Conservation (phyloP, 2,329 filamentous ascomycete genomes). For the Teratosphaeria nubilosa region DNA sequence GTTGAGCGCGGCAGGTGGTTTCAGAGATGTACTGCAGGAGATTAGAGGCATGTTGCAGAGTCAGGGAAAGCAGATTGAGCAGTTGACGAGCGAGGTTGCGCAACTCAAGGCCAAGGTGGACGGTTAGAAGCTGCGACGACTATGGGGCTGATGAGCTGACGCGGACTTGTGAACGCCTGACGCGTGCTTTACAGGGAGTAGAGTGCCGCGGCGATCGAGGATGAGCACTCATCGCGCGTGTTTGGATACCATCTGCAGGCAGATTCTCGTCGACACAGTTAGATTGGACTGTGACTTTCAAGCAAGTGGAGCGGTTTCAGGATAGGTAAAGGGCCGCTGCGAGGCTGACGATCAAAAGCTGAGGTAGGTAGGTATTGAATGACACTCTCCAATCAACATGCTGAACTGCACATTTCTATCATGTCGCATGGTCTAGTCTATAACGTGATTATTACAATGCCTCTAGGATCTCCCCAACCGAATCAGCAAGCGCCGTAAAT, state of each 20-base stretch:
- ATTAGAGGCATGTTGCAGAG: constrained; percentile 69
- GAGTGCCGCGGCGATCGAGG: background rate
- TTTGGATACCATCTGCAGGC: background rate
- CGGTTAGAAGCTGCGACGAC: background rate
- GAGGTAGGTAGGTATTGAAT: background rate
- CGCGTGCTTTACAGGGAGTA: background rate
- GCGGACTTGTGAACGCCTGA: background rate
- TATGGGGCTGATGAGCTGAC: background rate
- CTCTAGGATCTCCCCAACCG: background rate
- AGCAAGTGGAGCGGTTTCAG: background rate
- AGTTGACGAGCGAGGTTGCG: constrained; percentile 74
- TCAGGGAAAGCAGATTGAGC: constrained; percentile 66
- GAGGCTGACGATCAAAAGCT: background rate
- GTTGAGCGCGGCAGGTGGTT: constrained; percentile 35
- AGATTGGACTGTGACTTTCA: background rate
- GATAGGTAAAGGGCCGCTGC: background rate
- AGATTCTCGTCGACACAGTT: background rate
- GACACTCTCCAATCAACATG: background rate
- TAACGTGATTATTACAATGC: background rate
- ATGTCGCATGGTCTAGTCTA: background rate
- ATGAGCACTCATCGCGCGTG: background rate
- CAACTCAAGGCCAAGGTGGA: constrained; percentile 58
- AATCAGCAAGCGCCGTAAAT: background rate
- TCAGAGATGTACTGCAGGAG: constrained; percentile 59
- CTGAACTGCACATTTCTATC: background rate